A percentile compares a stretch with the other conserved stretches of the same genome.
These are phyloP conservation scores for Linum lewisii DNA, from an alignment of 345 rosid species.

Conservation along the genomic window DNA sequence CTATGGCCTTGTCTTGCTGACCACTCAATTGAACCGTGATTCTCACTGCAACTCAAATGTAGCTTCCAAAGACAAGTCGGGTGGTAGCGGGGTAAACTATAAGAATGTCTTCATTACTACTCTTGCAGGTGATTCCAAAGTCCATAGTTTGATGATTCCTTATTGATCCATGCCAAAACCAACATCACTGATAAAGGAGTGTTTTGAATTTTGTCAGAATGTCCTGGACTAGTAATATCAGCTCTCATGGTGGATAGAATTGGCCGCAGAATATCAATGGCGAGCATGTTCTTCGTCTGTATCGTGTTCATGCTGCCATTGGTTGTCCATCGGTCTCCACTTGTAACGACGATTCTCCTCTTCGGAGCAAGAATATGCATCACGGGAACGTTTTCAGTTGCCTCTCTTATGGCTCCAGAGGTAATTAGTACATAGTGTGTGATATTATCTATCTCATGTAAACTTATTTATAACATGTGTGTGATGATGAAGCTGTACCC, in stretches of 20 bases:
- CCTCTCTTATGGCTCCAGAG: slow-evolving; percentile 89
- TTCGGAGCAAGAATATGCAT: slow-evolving; percentile 86
- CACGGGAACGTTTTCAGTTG: slow-evolving; percentile 59
- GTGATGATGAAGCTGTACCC: neutral
- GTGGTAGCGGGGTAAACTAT: slow-evolving; percentile 47
- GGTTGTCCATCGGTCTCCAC: slow-evolving; percentile 46
- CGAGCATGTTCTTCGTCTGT: slow-evolving; percentile 61
- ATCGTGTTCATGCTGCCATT: slow-evolving; percentile 67
- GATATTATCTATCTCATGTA: too few species aligned
- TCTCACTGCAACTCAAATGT: slow-evolving; percentile 31
- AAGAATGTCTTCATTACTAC: slow-evolving; percentile 68
- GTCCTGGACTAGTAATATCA: slow-evolving; percentile 76
- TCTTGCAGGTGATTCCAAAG: slow-evolving; percentile 63
- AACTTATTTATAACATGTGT: too few species aligned
- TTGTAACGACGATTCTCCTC: slow-evolving; percentile 59
- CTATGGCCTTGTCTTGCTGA: slow-evolving; percentile 82
- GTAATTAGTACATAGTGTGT: slow-evolving; percentile 21
- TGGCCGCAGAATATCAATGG: slow-evolving; percentile 80
- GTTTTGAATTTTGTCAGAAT: slow-evolving; percentile 31
- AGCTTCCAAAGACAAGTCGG: slow-evolving; percentile 14
- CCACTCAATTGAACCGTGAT: slow-evolving; percentile 59
- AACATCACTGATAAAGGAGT: neutral
- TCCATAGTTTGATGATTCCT: too few species aligned
- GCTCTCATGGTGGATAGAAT: slow-evolving; percentile 71
- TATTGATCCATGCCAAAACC: too few species aligned